phyloP scores from a whole-genome alignment of 2,329 filamentous ascomycete species.

The Clonostachys sp. region DNA sequence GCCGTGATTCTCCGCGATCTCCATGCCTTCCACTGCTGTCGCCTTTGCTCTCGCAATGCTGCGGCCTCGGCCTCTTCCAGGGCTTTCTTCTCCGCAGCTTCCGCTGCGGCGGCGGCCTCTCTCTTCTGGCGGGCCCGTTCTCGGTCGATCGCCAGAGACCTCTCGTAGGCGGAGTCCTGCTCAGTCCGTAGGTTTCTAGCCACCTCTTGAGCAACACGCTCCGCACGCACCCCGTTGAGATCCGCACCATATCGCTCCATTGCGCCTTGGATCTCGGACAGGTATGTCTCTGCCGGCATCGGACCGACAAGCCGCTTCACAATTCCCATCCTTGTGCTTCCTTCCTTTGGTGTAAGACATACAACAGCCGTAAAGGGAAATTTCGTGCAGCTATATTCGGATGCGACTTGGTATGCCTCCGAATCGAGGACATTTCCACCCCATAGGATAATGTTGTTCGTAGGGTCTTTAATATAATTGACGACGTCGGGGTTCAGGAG shows the following conservation, averaged over 20 bases:
- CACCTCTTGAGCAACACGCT: slow-evolving; percentile 75
- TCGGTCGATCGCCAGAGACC: slow-evolving; percentile 81
- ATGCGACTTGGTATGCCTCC: slow-evolving; percentile 91
- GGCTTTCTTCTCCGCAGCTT: slow-evolving; percentile 60
- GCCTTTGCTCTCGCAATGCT: slow-evolving; percentile 33
- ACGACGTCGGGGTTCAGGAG: slow-evolving; percentile 72
- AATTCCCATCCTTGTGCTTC: slow-evolving; percentile 85
- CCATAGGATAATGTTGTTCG: slow-evolving; percentile 84
- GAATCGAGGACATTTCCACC: slow-evolving; percentile 88
- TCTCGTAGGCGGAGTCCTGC: slow-evolving; percentile 91
- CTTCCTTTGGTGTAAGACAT: slow-evolving; percentile 80
- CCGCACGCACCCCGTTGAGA: slow-evolving; percentile 68
- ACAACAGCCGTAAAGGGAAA: slow-evolving; percentile 87
- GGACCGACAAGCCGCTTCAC: slow-evolving; percentile 74
- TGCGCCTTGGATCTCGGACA: slow-evolving; percentile 69
- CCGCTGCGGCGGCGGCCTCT: slow-evolving; percentile 70
- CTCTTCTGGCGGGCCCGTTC: slow-evolving; percentile 73
- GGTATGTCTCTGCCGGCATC: slow-evolving; percentile 64
- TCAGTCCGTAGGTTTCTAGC: slow-evolving; percentile 77
- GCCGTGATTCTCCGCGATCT: slow-evolving; percentile 60
- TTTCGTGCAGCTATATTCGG: slow-evolving; percentile 82
- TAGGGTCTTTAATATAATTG: slow-evolving; percentile 67
- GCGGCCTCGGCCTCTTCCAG: slow-evolving; percentile 60
- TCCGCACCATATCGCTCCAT: slow-evolving; percentile 74
- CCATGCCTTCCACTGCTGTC: slow-evolving; percentile 75